Base-by-base conservation (phyloP, 2,329 filamentous ascomycete species). In the Cladophialophora carrionii region DNA sequence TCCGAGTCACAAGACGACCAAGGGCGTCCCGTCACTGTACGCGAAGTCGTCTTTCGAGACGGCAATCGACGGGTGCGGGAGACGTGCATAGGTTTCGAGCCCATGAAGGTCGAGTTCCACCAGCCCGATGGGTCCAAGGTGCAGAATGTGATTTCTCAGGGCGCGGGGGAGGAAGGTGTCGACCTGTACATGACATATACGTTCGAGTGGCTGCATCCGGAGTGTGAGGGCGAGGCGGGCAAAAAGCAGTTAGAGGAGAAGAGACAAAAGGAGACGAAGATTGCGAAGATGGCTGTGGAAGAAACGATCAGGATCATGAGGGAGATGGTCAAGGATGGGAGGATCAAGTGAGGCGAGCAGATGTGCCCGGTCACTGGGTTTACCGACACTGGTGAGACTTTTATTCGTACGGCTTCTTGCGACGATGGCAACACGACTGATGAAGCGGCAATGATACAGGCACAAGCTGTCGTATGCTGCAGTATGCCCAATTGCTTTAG, bases 111-210 rank as follows among this genome's bases (percentile, higher is more conserved):
- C 34, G 73, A 74, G 49, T 74, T 75, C 52, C 64, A 70, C 48
- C 71, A 73, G 63, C 52, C 60, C 8, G 61, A 72, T 56, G 70
- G 71, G 41, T 72, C 72, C 57, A 70, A 66, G 55, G 71, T 76
- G 14, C 64, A 69, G 52, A 77, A 77, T 57, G 69, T 75, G 37
- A 68, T 78, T 46, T 76, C 73, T 29, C 70, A 76, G 12, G 76
- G 76, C 2, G 67, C 69, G 0, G 69, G 69, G 9, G 75, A 74
- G 6, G 74, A 76, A 8, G 69, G 69, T 10, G 76, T 74, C 12
- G 74, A 77, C 12, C 52, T 79, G n/a, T 76, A 74, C 57, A 71
- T 80, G 73, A 80, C 77, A 1, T 80, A 78, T 70, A 73, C 74
- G 2, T 79, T 79, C 66, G 76, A 79, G 57, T 79, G 76, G 76